A percentile compares a stretch with the other conserved stretches of the same genome.
These are phyloP conservation scores for Boletus vermiculosoides DNA, from an alignment of 768 basidiomycete species.

Conservation along the genomic window DNA sequence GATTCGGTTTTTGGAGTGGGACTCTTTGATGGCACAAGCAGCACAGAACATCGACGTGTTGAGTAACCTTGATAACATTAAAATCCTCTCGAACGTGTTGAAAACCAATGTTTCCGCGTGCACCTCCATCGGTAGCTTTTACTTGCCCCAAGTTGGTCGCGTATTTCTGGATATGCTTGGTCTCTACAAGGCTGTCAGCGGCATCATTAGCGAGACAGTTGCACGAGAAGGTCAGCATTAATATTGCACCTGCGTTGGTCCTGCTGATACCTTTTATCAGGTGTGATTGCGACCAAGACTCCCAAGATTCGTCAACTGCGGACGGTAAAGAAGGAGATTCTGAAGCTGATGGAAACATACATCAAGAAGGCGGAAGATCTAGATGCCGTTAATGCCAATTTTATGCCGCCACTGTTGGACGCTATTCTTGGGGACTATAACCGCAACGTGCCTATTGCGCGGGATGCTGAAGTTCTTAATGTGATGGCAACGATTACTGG, in stretches of 20 bases:
- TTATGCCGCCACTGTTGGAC: constrained; percentile 93
- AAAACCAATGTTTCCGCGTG: constrained; percentile 99
- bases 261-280: constrained; percentile 39
- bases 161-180: constrained; percentile 98
- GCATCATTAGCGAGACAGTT: constrained; percentile 92
- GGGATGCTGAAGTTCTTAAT: constrained; percentile 96
- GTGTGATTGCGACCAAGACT: constrained; percentile 90
- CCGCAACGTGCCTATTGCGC: constrained; percentile 86
- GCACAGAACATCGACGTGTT: constrained; percentile 90
- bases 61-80: constrained; percentile 88
- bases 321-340: constrained; percentile 97
- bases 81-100: constrained; percentile 92
- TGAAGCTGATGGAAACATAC: constrained; percentile 97
- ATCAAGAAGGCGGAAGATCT: constrained; percentile 96
- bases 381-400: constrained; percentile 85
- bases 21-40: constrained; percentile 94
- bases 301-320: constrained; percentile 92
- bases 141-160: constrained; percentile 93
- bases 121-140: constrained; percentile 95
- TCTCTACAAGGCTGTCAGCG: constrained; percentile 94
- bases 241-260: not conserved
- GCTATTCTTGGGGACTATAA: constrained; percentile 98
- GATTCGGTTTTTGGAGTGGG: constrained; percentile 66
- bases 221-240: constrained; percentile 67
- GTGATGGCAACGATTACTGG: constrained; percentile 94